phyloP scores from a whole-genome alignment of 2,329 filamentous ascomycete species.

The Venturia effusa region DNA sequence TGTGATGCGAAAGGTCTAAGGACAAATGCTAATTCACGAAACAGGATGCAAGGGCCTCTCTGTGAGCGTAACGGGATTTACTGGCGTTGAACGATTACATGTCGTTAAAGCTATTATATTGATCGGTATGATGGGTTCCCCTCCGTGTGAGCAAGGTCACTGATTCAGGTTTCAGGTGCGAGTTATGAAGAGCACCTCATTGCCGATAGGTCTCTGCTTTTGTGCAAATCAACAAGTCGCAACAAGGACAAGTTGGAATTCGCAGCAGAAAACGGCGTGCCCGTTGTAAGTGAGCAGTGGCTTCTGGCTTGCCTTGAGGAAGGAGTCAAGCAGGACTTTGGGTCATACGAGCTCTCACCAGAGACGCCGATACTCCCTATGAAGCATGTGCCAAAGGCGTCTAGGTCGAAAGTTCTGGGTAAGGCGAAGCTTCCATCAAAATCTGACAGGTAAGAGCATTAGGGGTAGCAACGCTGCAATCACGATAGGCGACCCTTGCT shows the following conservation, averaged over 20 bases:
- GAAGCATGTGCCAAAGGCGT: neutral
- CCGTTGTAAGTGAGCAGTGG: conserved; percentile 75
- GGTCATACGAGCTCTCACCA: conserved; percentile 28
- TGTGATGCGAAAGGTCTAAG: conserved; percentile 14
- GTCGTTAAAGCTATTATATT: conserved; percentile 65
- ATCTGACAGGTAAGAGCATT: neutral
- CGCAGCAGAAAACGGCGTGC: conserved; percentile 63
- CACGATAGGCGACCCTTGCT: neutral
- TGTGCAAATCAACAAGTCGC: conserved; percentile 51
- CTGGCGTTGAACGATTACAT: conserved; percentile 75
- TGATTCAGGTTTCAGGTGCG: conserved; percentile 42
- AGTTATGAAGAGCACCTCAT: conserved; percentile 70
- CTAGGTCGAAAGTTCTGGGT: neutral
- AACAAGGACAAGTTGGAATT: conserved; percentile 69
- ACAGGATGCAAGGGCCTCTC: conserved; percentile 55
- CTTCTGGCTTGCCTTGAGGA: conserved; percentile 66
- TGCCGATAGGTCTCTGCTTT: conserved; percentile 58
- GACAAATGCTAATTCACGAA: conserved; percentile 5
- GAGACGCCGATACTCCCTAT: conserved; percentile 10
- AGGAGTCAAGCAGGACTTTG: conserved; percentile 37
- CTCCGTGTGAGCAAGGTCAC: neutral
- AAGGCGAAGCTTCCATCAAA: conserved; percentile 1
- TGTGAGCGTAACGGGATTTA: conserved; percentile 74
- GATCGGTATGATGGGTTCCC: conserved; percentile 40
- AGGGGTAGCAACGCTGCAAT: neutral